Evolutionary conservation across 2,329 filamentous ascomycete species (phyloP).

Genomic region (Cladophialophora exuberans): DNA sequence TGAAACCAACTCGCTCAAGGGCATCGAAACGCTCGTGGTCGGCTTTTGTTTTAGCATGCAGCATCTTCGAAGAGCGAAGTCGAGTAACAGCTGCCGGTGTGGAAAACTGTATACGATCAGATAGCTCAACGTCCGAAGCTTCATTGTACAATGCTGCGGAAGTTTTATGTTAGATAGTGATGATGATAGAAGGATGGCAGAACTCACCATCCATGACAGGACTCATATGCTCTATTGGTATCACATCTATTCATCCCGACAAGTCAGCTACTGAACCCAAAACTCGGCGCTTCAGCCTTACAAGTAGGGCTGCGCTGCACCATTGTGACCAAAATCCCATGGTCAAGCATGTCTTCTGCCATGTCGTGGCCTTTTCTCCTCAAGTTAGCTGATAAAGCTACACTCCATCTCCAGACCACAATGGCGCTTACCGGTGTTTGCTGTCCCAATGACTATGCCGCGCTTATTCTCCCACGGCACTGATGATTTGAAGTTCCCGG

Average conservation of each 20-base stretch:
- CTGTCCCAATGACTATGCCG: neutral
- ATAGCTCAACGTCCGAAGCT: neutral
- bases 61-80: neutral
- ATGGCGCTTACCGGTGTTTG: neutral
- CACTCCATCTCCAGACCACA: no score
- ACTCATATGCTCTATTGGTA: neutral
- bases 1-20: slow-evolving; percentile 48
- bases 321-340: neutral
- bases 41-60: slow-evolving; percentile 33
- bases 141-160: neutral
- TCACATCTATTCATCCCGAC: neutral
- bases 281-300: slow-evolving; percentile 27
- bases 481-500: neutral
- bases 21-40: slow-evolving; percentile 44
- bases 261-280: neutral
- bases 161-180: slow-evolving; percentile 15
- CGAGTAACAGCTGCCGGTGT: neutral
- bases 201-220: neutral
- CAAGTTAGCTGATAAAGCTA: no score
- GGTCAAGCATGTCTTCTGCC: neutral
- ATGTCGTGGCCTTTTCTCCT: neutral
- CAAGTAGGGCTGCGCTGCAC: neutral
- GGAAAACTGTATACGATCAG: neutral
- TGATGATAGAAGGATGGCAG: neutral
- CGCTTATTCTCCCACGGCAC: neutral